Conservation (phyloP, 1,139 yeast species). For the Komagataea norvegica region DNA sequence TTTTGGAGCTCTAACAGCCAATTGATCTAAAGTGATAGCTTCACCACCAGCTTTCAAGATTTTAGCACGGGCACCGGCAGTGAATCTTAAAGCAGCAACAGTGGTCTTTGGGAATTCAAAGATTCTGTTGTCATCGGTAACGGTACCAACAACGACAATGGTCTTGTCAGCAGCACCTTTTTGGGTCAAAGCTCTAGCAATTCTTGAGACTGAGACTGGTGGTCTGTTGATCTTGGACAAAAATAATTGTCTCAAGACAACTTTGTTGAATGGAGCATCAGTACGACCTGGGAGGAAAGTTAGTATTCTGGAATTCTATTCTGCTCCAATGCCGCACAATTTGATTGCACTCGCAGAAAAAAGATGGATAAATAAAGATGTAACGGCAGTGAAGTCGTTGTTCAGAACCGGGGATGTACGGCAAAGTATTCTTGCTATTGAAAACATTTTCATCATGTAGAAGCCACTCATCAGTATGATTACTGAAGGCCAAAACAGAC, state of each 20-base stretch:
- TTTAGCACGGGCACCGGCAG: conserved; percentile 98
- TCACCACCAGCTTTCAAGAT: conserved; percentile 99
- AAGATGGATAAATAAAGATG: conserved; percentile 8
- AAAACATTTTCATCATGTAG: conserved; percentile 6
- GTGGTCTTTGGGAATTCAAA: conserved; percentile 93
- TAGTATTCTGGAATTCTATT: conserved; percentile 38
- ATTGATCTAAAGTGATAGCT: conserved; percentile 97
- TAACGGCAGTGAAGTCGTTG: conserved; percentile 1
- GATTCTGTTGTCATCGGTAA: conserved; percentile 96
- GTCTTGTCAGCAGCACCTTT: conserved; percentile 88
- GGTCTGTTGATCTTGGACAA: conserved; percentile 99
- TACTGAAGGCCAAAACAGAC: no score
- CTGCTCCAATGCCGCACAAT: conserved; percentile 59
- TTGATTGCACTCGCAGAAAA: conserved; percentile 59
- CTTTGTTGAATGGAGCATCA: conserved; percentile 98
- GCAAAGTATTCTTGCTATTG: no score
- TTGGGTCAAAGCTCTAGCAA: conserved; percentile 76
- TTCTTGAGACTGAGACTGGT: conserved; percentile 94
- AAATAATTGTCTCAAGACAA: conserved; percentile 89
- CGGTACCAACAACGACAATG: conserved; percentile 98
- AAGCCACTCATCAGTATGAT: no score
- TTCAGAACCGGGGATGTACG: conserved; percentile 4
- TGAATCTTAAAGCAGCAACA: conserved; percentile 98
- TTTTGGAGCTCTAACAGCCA: conserved; percentile 98
- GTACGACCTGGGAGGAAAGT: conserved; percentile 74